Conservation (phyloP, 2,329 filamentous ascomycete species). For the Coniochaeta ligniaria region DNA sequence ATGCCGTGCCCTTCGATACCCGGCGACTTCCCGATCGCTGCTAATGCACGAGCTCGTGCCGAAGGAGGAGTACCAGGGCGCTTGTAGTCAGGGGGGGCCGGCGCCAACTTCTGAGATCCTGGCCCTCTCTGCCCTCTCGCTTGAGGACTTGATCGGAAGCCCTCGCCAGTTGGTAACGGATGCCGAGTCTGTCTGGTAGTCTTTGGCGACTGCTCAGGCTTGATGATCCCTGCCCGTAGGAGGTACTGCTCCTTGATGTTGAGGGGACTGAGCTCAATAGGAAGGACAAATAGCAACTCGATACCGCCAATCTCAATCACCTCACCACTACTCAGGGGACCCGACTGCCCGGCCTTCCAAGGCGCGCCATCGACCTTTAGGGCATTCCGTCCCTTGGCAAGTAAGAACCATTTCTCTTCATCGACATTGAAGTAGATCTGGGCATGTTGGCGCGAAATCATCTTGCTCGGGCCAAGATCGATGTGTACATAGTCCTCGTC, state of each 20-base stretch:
- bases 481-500: slow-evolving; percentile 63
- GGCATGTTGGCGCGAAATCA: slow-evolving; percentile 71
- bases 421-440: slow-evolving; percentile 66
- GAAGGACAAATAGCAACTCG: slow-evolving; percentile 99
- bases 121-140: slow-evolving; percentile 8
- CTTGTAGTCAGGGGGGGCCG: slow-evolving; percentile 52
- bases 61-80: slow-evolving; percentile 55
- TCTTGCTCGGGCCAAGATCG: slow-evolving; percentile 78
- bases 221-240: slow-evolving; percentile 54
- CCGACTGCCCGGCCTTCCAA: slow-evolving; percentile 59
- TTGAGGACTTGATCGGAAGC: slow-evolving; percentile 13
- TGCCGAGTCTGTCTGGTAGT: slow-evolving; percentile 12
- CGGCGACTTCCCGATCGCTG: slow-evolving; percentile 29
- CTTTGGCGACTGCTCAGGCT: slow-evolving; percentile 14
- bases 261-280: slow-evolving; percentile 59
- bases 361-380: slow-evolving; percentile 72
- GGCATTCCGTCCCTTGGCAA: slow-evolving; percentile 87
- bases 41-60: slow-evolving; percentile 24
- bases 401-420: slow-evolving; percentile 70
- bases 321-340: slow-evolving; percentile 72
- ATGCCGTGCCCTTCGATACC: slow-evolving; percentile 28
- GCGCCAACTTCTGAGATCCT: slow-evolving; percentile 43
- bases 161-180: slow-evolving; percentile 17
- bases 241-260: slow-evolving; percentile 63
- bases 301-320: slow-evolving; percentile 88